These are phyloP conservation scores for Aurifilum marmelostoma DNA, from an alignment of 2,329 filamentous ascomycete genomes.

Conservation along the genomic window DNA sequence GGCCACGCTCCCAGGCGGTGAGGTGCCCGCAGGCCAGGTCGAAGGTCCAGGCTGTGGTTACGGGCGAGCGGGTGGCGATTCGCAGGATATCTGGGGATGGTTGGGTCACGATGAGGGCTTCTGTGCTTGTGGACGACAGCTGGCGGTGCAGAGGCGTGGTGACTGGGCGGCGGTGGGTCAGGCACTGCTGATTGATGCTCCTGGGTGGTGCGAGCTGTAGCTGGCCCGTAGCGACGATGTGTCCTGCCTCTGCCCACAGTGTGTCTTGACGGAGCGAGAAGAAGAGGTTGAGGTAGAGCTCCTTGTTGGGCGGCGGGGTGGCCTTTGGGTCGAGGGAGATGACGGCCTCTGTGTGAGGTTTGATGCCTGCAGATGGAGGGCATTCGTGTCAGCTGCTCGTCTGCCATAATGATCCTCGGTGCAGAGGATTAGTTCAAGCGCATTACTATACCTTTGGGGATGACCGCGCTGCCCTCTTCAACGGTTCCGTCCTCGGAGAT, in stretches of 20 bases:
- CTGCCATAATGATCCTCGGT: background rate
- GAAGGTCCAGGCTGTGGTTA: constrained; percentile 48
- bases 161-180: background rate
- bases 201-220: constrained; percentile 41
- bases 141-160: background rate
- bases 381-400: constrained; percentile 9
- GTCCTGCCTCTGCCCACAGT: constrained; percentile 55
- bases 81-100: background rate
- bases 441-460: constrained; percentile 43
- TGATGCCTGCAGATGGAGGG: constrained; percentile 39
- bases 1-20: constrained; percentile 44
- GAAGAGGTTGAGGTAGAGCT: constrained; percentile 53
- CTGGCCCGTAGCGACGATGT: constrained; percentile 56
- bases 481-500: constrained; percentile 44
- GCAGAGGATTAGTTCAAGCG: background rate
- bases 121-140: constrained; percentile 27
- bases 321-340: constrained; percentile 37
- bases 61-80: constrained; percentile 41
- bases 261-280: constrained; percentile 49
- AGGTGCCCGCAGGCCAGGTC: constrained; percentile 48
- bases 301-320: constrained; percentile 29
- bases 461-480: constrained; percentile 41
- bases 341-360: constrained; percentile 46
- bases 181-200: constrained; percentile 8
- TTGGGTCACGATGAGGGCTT: background rate